Base-by-base conservation (phyloP, 306 rosid genomes). In the Vachellia collinsii region DNA sequence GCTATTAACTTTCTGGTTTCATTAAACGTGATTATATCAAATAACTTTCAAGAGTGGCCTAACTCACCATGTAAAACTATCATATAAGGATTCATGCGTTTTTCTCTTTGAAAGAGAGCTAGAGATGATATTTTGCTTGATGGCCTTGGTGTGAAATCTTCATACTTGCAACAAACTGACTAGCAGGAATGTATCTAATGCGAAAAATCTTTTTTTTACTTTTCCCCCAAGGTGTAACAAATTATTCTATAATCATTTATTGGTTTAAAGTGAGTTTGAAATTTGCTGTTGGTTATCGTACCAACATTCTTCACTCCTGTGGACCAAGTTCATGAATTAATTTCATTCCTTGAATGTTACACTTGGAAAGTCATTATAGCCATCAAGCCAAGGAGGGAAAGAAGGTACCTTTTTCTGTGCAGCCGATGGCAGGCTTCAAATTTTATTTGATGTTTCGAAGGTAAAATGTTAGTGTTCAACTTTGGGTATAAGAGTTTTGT, bases 251-350 rank as follows among this genome's bases (percentile, higher is more conserved):
- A 46, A 75, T 63, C 25, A 74, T 74, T 68, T 36, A 29, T 53
- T 74, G 78, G 19, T 34, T 46, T 70, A n/a, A 58, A 70, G 44
- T 65, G 34, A 70, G 20, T 76, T 34, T n/a, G 46, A 53, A 82
- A 53, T 44, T 13, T 67, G 41, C 6, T 20, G 37, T 56, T 56
- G 44, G 17, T 58, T 43, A 72, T 56, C 25, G 36, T 39, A 70
- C 59, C 68, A 38, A 44, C 58, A 43, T 17, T 25, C 47, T 71
- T 65, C 12, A 48, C 62, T 16, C 74, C 46, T 48, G 54, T 67
- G 54, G 44, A 44, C 41, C 43, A 71, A 48, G 75, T 38, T 29
- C 59, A 62, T 69, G 74, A 62, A 80, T 56, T 13, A 70, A 80
- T 42, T 65, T 54, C 50, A 39, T 72, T 77, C 77, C 80, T 58